Percentiles rank a stretch among this genome's conserved stretches.
Evolutionary conservation across 345 rosid genomes (phyloP).

Genomic region (Syzygium aromaticum): DNA sequence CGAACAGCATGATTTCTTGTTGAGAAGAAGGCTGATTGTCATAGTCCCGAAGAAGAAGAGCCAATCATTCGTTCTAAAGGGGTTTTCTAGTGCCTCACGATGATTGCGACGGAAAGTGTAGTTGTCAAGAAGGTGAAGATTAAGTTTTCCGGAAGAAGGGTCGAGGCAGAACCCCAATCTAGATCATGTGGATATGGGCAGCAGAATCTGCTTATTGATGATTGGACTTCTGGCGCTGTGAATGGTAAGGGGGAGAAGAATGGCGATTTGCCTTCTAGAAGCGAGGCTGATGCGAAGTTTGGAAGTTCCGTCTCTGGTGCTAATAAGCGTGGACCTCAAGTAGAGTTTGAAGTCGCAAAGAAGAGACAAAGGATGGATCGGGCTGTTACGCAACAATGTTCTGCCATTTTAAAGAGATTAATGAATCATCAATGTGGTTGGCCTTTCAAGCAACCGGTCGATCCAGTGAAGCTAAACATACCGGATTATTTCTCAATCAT

Average conservation of each 20-base stretch:
- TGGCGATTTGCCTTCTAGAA: neutral
- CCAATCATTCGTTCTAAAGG: neutral
- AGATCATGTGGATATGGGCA: conserved; percentile 12
- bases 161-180: conserved; percentile 14
- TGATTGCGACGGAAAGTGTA: conserved; percentile 32
- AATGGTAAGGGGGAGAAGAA: conserved; percentile 1
- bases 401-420: conserved; percentile 30
- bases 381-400: conserved; percentile 37
- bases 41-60: neutral
- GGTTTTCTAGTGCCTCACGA: conserved; percentile 7
- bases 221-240: conserved; percentile 3
- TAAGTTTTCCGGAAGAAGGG: conserved; percentile 37
- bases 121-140: conserved; percentile 40
- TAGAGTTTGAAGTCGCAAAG: conserved; percentile 18
- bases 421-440: conserved; percentile 37
- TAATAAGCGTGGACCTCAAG: conserved; percentile 34
- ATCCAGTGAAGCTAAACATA: conserved; percentile 49
- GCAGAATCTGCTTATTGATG: conserved; percentile 1
- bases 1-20: neutral
- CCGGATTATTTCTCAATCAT: conserved; percentile 82
- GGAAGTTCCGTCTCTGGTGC: neutral
- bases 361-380: conserved; percentile 61
- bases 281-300: conserved; percentile 8
- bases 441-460: conserved; percentile 63
- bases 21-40: neutral